A percentile compares a stretch with the other conserved stretches of the same genome.
phyloP scores from a whole-genome alignment of 2,329 filamentous ascomycete genomes.

The Ascomycota sp. region DNA sequence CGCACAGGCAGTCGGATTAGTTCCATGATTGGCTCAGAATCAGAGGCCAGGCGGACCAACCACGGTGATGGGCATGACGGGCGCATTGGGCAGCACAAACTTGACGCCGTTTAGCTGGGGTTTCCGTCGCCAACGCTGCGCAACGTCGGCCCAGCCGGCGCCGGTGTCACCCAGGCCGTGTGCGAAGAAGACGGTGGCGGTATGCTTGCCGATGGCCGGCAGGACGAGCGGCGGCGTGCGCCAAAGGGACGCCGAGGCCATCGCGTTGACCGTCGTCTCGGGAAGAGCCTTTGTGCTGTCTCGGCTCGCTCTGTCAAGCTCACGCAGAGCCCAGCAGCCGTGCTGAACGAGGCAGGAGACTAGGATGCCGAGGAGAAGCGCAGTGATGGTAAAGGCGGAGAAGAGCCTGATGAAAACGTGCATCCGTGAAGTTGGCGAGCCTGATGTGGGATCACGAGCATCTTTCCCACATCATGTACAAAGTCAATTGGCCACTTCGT shows the following conservation, averaged over 20 bases:
- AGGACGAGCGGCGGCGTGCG: conserved; percentile 41
- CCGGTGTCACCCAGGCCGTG: conserved; percentile 82
- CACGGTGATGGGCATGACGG: conserved; percentile 63
- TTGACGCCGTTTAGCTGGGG: conserved; percentile 73
- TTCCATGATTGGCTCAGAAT: neutral
- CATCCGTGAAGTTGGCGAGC: too few species aligned
- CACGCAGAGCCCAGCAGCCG: neutral
- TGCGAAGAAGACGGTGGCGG: conserved; percentile 82
- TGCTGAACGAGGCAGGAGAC: too few species aligned
- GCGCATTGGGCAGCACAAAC: conserved; percentile 87
- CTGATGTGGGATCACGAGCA: too few species aligned
- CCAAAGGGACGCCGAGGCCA: conserved; percentile 10
- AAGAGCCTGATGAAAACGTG: too few species aligned
- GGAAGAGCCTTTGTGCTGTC: neutral
- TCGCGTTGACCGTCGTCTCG: conserved; percentile 1
- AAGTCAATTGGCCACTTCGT: too few species aligned
- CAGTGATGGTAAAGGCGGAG: too few species aligned
- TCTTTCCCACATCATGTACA: too few species aligned
- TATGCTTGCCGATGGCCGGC: conserved; percentile 64
- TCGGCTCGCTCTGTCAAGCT: neutral
- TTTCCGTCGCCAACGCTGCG: conserved; percentile 69
- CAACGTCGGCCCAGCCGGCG: conserved; percentile 59
- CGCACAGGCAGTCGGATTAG: neutral
- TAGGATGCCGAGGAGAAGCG: too few species aligned
- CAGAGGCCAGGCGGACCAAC: conserved; percentile 9